A percentile compares a stretch with the other conserved stretches of the same genome.
phyloP scores from a whole-genome alignment of 1,284 basidiomycete species.

The Pyrrhoderma noxium region DNA sequence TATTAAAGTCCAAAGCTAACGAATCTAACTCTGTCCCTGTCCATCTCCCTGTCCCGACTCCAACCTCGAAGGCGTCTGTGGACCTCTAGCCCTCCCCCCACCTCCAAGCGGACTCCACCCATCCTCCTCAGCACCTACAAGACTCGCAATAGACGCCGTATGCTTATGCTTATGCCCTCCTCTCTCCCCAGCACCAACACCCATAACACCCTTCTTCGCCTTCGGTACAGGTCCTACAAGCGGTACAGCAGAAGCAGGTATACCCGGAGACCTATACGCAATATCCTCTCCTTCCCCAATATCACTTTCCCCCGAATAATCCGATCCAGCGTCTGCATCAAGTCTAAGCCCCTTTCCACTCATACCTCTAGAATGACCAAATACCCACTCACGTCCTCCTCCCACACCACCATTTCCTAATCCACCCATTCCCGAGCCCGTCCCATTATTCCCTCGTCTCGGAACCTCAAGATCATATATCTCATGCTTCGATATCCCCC shows the following conservation, averaged over 20 bases:
- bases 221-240: constrained; percentile 23
- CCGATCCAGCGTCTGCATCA: constrained; percentile 22
- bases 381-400: neutral
- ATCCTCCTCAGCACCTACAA: constrained; percentile 62
- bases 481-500: constrained; percentile 53
- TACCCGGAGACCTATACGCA: constrained; percentile 55
- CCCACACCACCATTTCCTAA: neutral
- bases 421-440: too few relatives aligned
- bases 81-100: constrained; percentile 26
- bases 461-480: constrained; percentile 60
- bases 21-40: too few relatives aligned
- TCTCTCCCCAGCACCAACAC: constrained; percentile 21
- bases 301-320: constrained; percentile 42
- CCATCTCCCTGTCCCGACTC: too few relatives aligned
- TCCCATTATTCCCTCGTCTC: constrained; percentile 22
- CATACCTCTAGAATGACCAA: constrained; percentile 20
- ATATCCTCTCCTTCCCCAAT: constrained; percentile 51
- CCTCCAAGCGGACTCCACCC: constrained; percentile 66
- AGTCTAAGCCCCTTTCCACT: constrained; percentile 33
- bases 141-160: constrained; percentile 74
- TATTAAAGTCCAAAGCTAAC: too few relatives aligned
- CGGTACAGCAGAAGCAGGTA: constrained; percentile 31
- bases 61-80: constrained; percentile 27
- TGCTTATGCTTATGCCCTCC: constrained; percentile 51
- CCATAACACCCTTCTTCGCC: constrained; percentile 19